A percentile compares a stretch with the other conserved stretches of the same genome.
Evolutionary conservation across 2,329 filamentous ascomycete species (phyloP).

Genomic region (Ophiostoma australiae): DNA sequence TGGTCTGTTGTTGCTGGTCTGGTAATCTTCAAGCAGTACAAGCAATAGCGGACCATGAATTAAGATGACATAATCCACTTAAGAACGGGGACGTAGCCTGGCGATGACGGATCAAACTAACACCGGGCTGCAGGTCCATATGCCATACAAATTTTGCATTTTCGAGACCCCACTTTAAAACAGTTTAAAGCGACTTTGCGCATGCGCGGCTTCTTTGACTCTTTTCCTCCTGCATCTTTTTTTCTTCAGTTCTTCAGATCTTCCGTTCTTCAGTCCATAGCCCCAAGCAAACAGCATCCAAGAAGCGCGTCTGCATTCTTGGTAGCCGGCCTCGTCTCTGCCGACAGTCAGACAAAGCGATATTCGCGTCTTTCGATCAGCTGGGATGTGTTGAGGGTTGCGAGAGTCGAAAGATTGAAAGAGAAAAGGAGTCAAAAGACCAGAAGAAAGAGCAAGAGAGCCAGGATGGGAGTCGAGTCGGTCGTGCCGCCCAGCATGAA

Average conservation of each 20-base stretch:
- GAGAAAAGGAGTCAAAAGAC: not conserved
- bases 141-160: not conserved
- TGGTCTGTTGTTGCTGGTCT: not conserved
- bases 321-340: not conserved
- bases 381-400: not conserved
- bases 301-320: slow-evolving; percentile 6
- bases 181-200: slow-evolving; percentile 18
- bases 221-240: slow-evolving; percentile 16
- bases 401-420: not conserved
- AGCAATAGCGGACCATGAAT: not conserved
- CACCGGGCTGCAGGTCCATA: slow-evolving; percentile 10
- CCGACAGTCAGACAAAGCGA: not conserved
- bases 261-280: slow-evolving; percentile 3
- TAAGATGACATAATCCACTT: slow-evolving; percentile 5
- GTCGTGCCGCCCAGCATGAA: slow-evolving; percentile 44
- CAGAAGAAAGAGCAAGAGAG: not conserved
- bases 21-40: not conserved
- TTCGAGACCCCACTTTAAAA: slow-evolving; percentile 14
- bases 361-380: not conserved
- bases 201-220: not conserved
- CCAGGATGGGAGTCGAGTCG: slow-evolving; percentile 19
- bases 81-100: not conserved
- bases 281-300: not conserved
- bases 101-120: slow-evolving; percentile 21
- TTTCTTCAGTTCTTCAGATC: not conserved